A percentile compares a stretch with the other conserved stretches of the same genome.
These are phyloP conservation scores for Citrus glauca DNA, from an alignment of 345 rosid species.

Conservation along the genomic window DNA sequence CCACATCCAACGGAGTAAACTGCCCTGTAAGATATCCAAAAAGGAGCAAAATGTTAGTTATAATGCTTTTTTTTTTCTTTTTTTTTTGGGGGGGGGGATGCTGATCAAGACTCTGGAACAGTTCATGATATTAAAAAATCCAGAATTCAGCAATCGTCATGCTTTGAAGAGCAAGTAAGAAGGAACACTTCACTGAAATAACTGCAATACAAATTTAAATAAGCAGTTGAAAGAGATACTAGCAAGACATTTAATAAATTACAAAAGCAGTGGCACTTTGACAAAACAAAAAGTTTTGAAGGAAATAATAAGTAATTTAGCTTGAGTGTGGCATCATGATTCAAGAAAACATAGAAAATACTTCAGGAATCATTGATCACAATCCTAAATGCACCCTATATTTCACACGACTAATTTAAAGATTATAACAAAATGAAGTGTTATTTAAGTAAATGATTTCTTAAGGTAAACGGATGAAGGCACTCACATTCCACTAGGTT, in stretches of 20 bases:
- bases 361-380: not conserved
- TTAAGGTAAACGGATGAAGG: slow-evolving; percentile 13
- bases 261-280: not conserved
- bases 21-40: slow-evolving; percentile 47
- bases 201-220: not conserved
- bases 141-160: not conserved
- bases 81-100: not conserved
- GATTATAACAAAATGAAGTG: not conserved
- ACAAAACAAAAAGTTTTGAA: not conserved
- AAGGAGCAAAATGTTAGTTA: slow-evolving; percentile 6
- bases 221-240: not conserved
- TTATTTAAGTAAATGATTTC: not conserved
- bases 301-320: not conserved
- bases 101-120: not conserved
- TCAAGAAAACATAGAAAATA: not conserved
- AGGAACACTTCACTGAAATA: not conserved
- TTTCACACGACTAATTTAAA: not conserved
- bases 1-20: slow-evolving; percentile 99
- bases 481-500: slow-evolving; percentile 91
- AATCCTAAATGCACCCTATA: not conserved
- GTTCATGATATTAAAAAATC: not conserved
- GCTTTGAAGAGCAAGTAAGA: not conserved
- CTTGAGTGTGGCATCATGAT: not conserved
- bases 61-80: not conserved
- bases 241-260: not conserved